Evolutionary conservation across 768 basidiomycete genomes (phyloP).

Genomic region (Leucocoprinus birnbaumii): DNA sequence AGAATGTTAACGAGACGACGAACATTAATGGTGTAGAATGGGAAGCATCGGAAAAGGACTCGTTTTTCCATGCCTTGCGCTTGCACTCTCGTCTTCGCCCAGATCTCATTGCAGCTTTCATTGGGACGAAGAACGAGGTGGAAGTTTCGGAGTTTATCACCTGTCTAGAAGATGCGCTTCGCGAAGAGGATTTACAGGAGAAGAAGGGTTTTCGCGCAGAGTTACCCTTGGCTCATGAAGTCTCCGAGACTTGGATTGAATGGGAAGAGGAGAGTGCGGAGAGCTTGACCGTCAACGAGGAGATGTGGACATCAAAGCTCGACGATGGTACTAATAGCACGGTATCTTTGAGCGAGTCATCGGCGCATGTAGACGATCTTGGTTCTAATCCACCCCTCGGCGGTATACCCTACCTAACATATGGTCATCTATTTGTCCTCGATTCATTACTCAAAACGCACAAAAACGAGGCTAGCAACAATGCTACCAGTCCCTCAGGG

Average conservation of each 20-base stretch:
- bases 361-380: not conserved
- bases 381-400: not conserved
- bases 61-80: slow-evolving; percentile 68
- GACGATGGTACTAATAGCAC: not conserved
- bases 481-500: slow-evolving; percentile 7
- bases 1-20: not conserved
- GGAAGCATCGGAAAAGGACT: slow-evolving; percentile 65
- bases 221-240: slow-evolving; percentile 63
- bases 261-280: slow-evolving; percentile 45
- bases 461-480: not conserved
- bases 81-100: slow-evolving; percentile 70
- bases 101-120: slow-evolving; percentile 68
- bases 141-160: slow-evolving; percentile 73
- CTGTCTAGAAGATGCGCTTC: slow-evolving; percentile 37
- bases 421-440: slow-evolving; percentile 3
- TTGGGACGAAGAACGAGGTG: slow-evolving; percentile 61
- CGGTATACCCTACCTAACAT: not conserved
- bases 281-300: slow-evolving; percentile 24
- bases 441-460: not conserved
- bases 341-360: not conserved
- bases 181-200: slow-evolving; percentile 2
- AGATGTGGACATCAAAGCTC: slow-evolving; percentile 17
- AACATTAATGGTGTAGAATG: slow-evolving; percentile 39
- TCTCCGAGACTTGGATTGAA: slow-evolving; percentile 46
- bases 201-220: slow-evolving; percentile 60